Evolutionary conservation across 2,329 filamentous ascomycete species (phyloP).

Genomic region (Dendryphion nanum): DNA sequence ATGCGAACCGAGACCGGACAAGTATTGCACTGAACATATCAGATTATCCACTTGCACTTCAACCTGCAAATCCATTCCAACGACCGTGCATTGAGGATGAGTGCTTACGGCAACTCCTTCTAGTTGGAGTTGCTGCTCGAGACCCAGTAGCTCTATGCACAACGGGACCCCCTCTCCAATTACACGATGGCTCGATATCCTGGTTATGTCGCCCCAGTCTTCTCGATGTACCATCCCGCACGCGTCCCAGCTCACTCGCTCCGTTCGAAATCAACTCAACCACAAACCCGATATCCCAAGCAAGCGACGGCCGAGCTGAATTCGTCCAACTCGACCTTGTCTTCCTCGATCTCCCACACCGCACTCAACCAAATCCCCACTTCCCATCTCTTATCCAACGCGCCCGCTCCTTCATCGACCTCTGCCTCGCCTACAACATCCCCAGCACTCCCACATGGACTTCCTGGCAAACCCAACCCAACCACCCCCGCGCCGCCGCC

Average conservation of each 20-base stretch:
- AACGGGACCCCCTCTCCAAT: conserved; percentile 28
- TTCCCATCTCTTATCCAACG: conserved; percentile 27
- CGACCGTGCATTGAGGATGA: conserved; percentile 38
- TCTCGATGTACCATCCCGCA: conserved; percentile 16
- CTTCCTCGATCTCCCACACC: conserved; percentile 37
- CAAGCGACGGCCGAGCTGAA: conserved; percentile 35
- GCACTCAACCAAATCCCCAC: conserved; percentile 23
- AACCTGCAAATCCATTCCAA: conserved; percentile 24
- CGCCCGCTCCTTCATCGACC: conserved; percentile 34
- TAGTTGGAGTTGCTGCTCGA: conserved; percentile 41
- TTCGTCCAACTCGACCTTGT: conserved; percentile 41
- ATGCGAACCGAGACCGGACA: conserved; percentile 45
- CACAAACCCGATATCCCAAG: conserved; percentile 20
- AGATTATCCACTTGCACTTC: conserved; percentile 39
- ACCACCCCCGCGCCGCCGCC: conserved; percentile 34
- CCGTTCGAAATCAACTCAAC: conserved; percentile 10
- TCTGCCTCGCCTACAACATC: conserved; percentile 30
- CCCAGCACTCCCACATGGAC: conserved; percentile 23
- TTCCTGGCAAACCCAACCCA: conserved; percentile 15
- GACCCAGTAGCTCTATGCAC: conserved; percentile 44
- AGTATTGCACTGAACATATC: conserved; percentile 43
- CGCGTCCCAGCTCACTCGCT: conserved; percentile 10
- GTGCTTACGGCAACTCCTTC: conserved; percentile 42
- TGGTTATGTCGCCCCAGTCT: conserved; percentile 32
- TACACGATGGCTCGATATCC: conserved; percentile 32